Base-by-base conservation (phyloP, 1,284 basidiomycete species). In the Cystobasidiaceae sp. region DNA sequence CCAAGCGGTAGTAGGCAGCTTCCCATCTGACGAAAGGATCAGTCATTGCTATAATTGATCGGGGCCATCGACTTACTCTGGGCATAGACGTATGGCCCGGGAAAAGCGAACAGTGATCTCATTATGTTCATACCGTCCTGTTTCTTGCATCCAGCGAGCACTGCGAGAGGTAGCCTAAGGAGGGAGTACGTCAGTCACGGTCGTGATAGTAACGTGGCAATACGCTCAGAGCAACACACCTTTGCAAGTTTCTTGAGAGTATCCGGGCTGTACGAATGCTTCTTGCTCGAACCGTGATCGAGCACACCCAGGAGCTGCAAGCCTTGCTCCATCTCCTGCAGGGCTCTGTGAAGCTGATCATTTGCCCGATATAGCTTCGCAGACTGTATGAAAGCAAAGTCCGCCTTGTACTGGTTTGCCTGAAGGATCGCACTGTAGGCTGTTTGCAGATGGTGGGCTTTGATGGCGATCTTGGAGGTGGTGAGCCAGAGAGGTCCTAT, bases 341-440 rank as follows among this genome's bases (percentile, higher is more conserved):
- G 80, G 0, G 94, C 96, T 25, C 89, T 86, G 39, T 94, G 79
- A 3, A 88, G 85, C 71, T 96, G 88, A 8, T 90, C 93, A 54
- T 83, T 85, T 3, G 84, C 84, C 68, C 87, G 87, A 49, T 90
- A 79, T 2, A 98, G 83, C 76, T 93, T 97, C 1, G 91, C 90
- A 71, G 87, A 89, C 76, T 98, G 91, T 45, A 97, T 83, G 78
- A 96, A 97, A 3, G 88, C 85, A 73, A 89, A 92, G 0, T 84
- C 83, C 0, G 86, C 84, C 33, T 85, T 82, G 69, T 82, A 83
- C 74, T 92, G 87, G 62, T 86, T 84, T 0, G 93, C 91, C 77
- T 98, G 96, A 0, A 99, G 82, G 60, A 91, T 86, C 1, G 96
- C 93, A 73, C 90, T 97, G 75, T 98, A 99, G 2, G 96, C 93